Conservation (phyloP, 257 asterid genomes). For the Lavandula angustifolia region DNA sequence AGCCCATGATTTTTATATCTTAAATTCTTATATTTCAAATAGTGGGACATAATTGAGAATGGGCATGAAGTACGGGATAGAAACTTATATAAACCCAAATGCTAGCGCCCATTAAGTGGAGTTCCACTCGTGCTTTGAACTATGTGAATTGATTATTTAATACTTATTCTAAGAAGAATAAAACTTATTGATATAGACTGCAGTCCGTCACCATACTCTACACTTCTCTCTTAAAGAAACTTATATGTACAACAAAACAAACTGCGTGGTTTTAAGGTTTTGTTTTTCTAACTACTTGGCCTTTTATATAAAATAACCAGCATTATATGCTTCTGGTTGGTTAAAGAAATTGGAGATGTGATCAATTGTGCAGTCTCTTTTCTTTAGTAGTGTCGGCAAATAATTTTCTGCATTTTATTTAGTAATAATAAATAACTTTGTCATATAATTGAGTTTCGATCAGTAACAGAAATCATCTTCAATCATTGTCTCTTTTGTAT, state of each 20-base stretch:
- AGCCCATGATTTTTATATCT: too few relatives aligned
- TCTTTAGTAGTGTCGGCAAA: constrained; percentile 2
- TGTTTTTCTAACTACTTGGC: constrained; percentile 7
- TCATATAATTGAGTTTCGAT: constrained; percentile 1
- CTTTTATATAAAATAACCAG: constrained; percentile 6
- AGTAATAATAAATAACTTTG: background rate
- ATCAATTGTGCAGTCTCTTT: constrained; percentile 8
- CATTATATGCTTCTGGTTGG: constrained; percentile 19
- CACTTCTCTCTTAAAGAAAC: constrained; percentile 18
- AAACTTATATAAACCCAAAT: too few relatives aligned
- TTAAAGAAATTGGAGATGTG: background rate
- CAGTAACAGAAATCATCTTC: constrained; percentile 15
- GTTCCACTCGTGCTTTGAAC: background rate
- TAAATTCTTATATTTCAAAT: too few relatives aligned
- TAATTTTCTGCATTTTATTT: background rate
- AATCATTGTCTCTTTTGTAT: background rate
- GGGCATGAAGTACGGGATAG: too few relatives aligned
- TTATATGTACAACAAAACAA: constrained; percentile 9
- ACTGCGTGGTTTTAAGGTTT: background rate
- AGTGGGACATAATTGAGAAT: too few relatives aligned
- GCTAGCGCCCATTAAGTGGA: background rate
- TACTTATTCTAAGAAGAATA: constrained; percentile 14
- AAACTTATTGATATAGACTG: background rate
- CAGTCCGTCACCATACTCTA: background rate
- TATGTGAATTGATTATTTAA: constrained; percentile 20